Conservation (phyloP, 73 alveolate species). For the Tetrahymena thermophila region DNA sequence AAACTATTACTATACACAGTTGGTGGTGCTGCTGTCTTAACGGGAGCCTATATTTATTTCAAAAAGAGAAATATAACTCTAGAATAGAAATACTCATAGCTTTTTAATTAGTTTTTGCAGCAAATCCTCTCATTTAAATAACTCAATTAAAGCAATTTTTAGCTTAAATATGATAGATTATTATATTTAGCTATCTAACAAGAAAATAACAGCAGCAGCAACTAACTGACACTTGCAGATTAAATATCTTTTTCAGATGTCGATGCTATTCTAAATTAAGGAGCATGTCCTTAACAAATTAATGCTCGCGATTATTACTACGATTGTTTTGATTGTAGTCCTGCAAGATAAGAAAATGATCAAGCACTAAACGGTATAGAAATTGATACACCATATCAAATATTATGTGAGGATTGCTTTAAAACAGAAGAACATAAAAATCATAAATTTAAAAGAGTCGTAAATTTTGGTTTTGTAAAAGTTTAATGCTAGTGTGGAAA, state of each 20-base stretch:
- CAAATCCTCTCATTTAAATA: too few species aligned
- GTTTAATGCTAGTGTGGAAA: neutral
- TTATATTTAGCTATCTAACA: neutral
- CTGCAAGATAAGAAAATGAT: neutral
- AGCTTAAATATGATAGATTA: neutral
- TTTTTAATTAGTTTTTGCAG: too few species aligned
- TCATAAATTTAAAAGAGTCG: neutral
- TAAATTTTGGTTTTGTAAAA: neutral
- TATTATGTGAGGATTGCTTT: neutral
- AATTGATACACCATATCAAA: too few species aligned
- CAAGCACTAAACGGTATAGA: neutral
- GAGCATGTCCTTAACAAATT: neutral
- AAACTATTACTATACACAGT: too few species aligned
- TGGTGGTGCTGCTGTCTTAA: neutral
- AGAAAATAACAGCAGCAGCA: too few species aligned
- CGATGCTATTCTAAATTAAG: neutral
- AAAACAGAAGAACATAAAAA: neutral
- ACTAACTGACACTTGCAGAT: neutral
- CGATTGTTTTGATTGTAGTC: neutral
- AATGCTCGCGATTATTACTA: neutral
- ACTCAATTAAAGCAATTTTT: neutral
- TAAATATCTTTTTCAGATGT: neutral
- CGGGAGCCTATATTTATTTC: neutral
- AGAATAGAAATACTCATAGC: neutral
- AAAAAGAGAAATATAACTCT: neutral